Evolutionary conservation across 306 rosid species (phyloP).

Genomic region (Adenanthera pavonina): DNA sequence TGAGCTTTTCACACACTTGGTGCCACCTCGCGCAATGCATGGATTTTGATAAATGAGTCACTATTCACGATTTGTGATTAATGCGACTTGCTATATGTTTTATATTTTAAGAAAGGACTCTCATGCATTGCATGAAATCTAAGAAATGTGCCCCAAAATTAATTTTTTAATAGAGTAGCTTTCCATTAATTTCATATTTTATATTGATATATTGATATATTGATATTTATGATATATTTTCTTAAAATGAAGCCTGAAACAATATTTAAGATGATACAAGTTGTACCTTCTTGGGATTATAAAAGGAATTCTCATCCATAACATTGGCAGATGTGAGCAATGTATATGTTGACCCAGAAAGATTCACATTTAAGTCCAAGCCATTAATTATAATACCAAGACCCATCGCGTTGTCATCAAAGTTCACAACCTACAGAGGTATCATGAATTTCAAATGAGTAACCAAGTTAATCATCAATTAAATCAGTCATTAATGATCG

Average conservation of each 20-base stretch:
- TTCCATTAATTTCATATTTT: too few species aligned
- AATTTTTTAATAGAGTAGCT: too few species aligned
- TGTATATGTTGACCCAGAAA: constrained; percentile 52
- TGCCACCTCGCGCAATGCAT: too few species aligned
- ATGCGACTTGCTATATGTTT: too few species aligned
- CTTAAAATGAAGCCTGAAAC: background rate
- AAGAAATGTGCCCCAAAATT: too few species aligned
- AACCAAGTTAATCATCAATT: too few species aligned
- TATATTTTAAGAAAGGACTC: too few species aligned
- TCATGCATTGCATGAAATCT: too few species aligned
- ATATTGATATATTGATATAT: too few species aligned
- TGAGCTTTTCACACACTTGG: background rate
- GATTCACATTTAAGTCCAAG: constrained; percentile 37
- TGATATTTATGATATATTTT: background rate
- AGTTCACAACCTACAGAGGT: constrained; percentile 64
- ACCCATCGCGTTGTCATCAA: constrained; percentile 46
- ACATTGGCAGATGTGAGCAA: constrained; percentile 59
- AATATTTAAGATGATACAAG: background rate
- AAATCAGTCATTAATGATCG: too few species aligned
- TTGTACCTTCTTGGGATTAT: constrained; percentile 60
- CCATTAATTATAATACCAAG: constrained; percentile 53
- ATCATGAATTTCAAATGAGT: background rate
- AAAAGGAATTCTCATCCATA: constrained; percentile 73
- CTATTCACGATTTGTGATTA: too few species aligned
- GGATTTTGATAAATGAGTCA: too few species aligned